A percentile compares a stretch with the other conserved stretches of the same genome.
Evolutionary conservation across 2,329 filamentous ascomycete genomes (phyloP).

Genomic region (Drechslerella dactyloides): DNA sequence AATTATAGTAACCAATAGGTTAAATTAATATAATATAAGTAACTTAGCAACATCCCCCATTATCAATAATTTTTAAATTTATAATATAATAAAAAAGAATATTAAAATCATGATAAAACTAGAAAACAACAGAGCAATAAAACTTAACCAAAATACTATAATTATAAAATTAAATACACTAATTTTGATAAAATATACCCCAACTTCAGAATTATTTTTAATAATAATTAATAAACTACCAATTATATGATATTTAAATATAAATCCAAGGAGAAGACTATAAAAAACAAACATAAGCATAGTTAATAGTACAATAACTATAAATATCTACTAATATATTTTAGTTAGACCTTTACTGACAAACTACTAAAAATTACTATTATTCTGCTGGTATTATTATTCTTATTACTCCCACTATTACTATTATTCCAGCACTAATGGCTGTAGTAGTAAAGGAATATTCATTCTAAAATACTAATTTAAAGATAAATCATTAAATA

Average conservation of each 20-base stretch:
- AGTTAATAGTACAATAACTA: conserved; percentile 7
- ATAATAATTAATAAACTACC: conserved; percentile 8
- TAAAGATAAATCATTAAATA: too few species aligned
- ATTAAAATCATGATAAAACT: conserved; percentile 53
- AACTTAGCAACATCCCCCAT: conserved; percentile 30
- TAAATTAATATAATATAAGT: conserved; percentile 52
- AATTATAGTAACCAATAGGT: conserved; percentile 48
- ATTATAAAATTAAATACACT: conserved; percentile 52
- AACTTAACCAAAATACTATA: conserved; percentile 54
- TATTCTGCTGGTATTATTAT: not conserved
- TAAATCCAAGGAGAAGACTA: conserved; percentile 20
- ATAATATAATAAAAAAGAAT: conserved; percentile 53
- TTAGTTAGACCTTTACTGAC: conserved; percentile 1
- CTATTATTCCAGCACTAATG: not conserved
- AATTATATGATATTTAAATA: conserved; percentile 22
- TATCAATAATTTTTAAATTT: conserved; percentile 25
- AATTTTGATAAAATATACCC: conserved; percentile 51
- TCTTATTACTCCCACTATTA: not conserved
- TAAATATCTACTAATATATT: conserved; percentile 5
- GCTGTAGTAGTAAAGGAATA: conserved; percentile 2
- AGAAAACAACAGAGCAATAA: conserved; percentile 52
- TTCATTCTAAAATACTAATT: conserved; percentile 7
- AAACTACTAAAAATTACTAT: not conserved
- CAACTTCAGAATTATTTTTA: conserved; percentile 21
- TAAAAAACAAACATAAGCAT: conserved; percentile 22